A percentile compares a stretch with the other conserved stretches of the same genome.
These are phyloP conservation scores for Phytophthora pseudosyringae DNA, from an alignment of 352 stramenopile genomes.

Conservation along the genomic window DNA sequence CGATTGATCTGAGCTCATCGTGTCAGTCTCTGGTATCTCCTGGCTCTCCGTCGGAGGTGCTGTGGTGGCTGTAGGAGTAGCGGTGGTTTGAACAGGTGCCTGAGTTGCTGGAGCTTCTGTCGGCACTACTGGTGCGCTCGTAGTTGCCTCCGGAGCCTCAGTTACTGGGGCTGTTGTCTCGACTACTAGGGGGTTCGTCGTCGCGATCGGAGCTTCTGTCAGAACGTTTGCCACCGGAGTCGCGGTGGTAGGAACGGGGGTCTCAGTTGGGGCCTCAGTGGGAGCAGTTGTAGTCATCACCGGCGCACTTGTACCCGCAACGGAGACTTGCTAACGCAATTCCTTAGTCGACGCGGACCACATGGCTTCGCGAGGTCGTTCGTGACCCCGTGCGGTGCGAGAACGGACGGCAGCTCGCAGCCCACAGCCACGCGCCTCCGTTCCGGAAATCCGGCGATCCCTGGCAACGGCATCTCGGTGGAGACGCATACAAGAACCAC, in stretches of 20 bases:
- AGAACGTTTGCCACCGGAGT: slow-evolving; percentile 25
- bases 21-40: background rate
- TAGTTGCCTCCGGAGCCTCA: background rate
- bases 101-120: slow-evolving; percentile 1
- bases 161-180: slow-evolving; percentile 4
- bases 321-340: slow-evolving; percentile 1
- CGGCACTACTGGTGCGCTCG: background rate
- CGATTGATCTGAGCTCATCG: slow-evolving; percentile 1
- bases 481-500: slow-evolving; percentile 3
- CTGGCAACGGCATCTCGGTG: slow-evolving; percentile 3
- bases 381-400: background rate
- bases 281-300: background rate
- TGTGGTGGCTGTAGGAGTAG: background rate
- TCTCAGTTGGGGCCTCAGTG: background rate
- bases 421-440: slow-evolving; percentile 5
- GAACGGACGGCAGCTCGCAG: slow-evolving; percentile 13
- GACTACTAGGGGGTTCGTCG: too few species aligned
- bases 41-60: background rate
- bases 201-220: slow-evolving; percentile 2
- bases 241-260: background rate
- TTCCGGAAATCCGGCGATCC: slow-evolving; percentile 6
- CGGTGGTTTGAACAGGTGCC: slow-evolving; percentile 1
- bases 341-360: slow-evolving; percentile 18
- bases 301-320: background rate
- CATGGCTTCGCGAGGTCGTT: slow-evolving; percentile 18